phyloP scores from a whole-genome alignment of 768 basidiomycete species.

The Pleurotus tuoliensis region DNA sequence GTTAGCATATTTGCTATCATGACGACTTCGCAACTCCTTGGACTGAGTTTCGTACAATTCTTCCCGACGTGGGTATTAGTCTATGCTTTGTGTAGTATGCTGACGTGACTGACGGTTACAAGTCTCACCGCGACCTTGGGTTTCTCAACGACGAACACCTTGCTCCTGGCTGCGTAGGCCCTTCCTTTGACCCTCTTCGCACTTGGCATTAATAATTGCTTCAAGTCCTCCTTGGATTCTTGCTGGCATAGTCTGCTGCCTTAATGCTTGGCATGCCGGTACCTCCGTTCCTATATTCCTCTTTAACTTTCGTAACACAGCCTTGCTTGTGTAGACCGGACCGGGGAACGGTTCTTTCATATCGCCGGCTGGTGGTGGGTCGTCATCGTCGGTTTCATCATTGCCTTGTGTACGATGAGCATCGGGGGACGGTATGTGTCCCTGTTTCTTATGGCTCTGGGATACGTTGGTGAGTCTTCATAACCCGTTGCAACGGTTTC shows the following conservation, averaged over 20 bases:
- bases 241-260: slow-evolving; percentile 41
- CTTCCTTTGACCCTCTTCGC: neutral
- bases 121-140: slow-evolving; percentile 60
- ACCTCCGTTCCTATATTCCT: neutral
- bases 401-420: slow-evolving; percentile 49
- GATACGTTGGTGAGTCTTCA: slow-evolving; percentile 33
- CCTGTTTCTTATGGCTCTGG: slow-evolving; percentile 60
- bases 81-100: no score
- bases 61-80: slow-evolving; percentile 41
- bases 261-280: slow-evolving; percentile 54
- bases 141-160: slow-evolving; percentile 51
- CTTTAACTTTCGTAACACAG: neutral
- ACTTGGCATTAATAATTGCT: neutral
- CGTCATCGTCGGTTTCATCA: slow-evolving; percentile 57
- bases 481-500: no score
- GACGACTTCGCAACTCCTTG: slow-evolving; percentile 45
- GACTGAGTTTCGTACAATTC: slow-evolving; percentile 59
- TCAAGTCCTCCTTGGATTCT: slow-evolving; percentile 63
- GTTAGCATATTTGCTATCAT: slow-evolving; percentile 52
- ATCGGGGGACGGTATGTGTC: slow-evolving; percentile 56
- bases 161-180: slow-evolving; percentile 58
- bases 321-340: slow-evolving; percentile 32
- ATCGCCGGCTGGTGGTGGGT: slow-evolving; percentile 55
- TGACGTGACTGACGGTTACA: no score
- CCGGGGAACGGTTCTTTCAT: slow-evolving; percentile 67